Conservation (phyloP, 345 rosid species). For the Eucalyptus virginea region DNA sequence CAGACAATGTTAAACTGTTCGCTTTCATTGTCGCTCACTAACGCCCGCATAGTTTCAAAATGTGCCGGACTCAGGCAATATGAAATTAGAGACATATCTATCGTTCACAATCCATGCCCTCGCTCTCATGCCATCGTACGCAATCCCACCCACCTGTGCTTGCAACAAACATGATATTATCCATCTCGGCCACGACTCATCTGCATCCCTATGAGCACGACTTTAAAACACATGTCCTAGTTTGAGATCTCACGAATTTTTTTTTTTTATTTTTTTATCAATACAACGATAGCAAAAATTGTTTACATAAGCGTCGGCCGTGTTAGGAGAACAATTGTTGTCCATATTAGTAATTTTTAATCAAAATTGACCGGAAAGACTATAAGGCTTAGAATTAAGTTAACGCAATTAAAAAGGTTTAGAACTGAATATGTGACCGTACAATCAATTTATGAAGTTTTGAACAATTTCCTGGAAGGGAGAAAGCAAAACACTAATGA, state of each 20-base stretch:
- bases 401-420: accelerated
- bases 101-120: not conserved
- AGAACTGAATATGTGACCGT: accelerated
- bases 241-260: not conserved
- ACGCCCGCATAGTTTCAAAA: not conserved
- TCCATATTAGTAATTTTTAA: not conserved
- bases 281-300: no score
- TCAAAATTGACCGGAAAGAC: accelerated
- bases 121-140: not conserved
- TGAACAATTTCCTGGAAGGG: accelerated
- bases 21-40: not conserved
- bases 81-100: not conserved
- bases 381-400: accelerated
- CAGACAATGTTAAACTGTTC: not conserved
- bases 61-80: not conserved
- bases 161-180: not conserved
- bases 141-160: not conserved
- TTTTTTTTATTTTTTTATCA: not conserved
- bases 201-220: not conserved
- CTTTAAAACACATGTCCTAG: not conserved
- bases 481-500: not conserved
- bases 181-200: not conserved
- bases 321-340: accelerated
- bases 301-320: accelerated
- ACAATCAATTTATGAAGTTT: not conserved